Percentiles rank a stretch among this genome's conserved stretches.
Evolutionary conservation across 805 yeast species (phyloP).

Genomic region (Martiniozyma abietophila): DNA sequence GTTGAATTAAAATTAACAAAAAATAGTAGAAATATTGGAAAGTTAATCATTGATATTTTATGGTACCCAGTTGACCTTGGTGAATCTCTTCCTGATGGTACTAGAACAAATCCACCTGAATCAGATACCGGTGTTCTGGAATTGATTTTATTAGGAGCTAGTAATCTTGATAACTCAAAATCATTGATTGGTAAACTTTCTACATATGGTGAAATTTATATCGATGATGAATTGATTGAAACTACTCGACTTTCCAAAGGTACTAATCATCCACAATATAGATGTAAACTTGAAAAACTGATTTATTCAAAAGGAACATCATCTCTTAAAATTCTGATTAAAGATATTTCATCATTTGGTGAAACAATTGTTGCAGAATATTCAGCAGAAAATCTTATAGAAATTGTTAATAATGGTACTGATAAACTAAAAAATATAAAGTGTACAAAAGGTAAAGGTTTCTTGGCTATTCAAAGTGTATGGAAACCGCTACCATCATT

Average conservation of each 20-base stretch:
- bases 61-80: conserved; percentile 38
- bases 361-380: conserved; percentile 45
- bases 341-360: conserved; percentile 46
- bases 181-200: conserved; percentile 46
- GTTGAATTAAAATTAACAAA: conserved; percentile 35
- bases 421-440: conserved; percentile 43
- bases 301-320: conserved; percentile 53
- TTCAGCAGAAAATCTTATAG: conserved; percentile 42
- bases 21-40: conserved; percentile 50
- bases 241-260: conserved; percentile 53
- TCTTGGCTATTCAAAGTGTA: conserved; percentile 42
- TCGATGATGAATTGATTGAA: conserved; percentile 48
- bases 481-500: conserved; percentile 67
- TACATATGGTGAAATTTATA: conserved; percentile 59
- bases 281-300: conserved; percentile 50
- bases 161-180: conserved; percentile 41
- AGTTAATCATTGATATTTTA: conserved; percentile 45
- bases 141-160: conserved; percentile 50
- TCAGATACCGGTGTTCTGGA: conserved; percentile 71
- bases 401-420: conserved; percentile 37
- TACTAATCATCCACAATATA: conserved; percentile 69
- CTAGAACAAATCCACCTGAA: conserved; percentile 40
- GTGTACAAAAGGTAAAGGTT: conserved; percentile 42
- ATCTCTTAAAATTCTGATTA: conserved; percentile 44
- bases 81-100: conserved; percentile 37